These are phyloP conservation scores for Alternaria sp. DNA, from an alignment of 2,329 filamentous ascomycete species.

Conservation along the genomic window DNA sequence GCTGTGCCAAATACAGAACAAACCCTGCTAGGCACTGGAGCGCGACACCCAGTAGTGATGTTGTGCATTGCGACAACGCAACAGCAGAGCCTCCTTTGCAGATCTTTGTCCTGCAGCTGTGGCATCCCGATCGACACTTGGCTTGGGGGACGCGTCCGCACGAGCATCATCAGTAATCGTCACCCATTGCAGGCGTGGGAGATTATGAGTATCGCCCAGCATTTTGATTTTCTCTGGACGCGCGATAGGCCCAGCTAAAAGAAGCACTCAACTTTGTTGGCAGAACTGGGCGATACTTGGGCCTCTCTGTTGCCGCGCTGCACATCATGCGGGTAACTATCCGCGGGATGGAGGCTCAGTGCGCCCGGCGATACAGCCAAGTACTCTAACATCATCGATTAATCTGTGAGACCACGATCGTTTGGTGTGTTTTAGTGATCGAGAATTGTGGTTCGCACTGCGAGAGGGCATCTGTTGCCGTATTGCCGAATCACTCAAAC, in stretches of 20 bases:
- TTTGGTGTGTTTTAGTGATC: background rate
- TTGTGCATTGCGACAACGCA: background rate
- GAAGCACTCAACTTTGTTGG: background rate
- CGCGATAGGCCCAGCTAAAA: background rate
- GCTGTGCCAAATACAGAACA: background rate
- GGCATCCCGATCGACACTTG: background rate
- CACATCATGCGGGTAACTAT: background rate
- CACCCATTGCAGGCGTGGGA: background rate
- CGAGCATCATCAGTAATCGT: slow-evolving; percentile 1
- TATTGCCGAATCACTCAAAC: background rate
- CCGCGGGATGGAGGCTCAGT: background rate
- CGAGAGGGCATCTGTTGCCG: background rate
- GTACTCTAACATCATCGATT: background rate
- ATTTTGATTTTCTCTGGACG: background rate
- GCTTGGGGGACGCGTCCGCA: slow-evolving; percentile 1
- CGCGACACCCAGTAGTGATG: slow-evolving; percentile 1
- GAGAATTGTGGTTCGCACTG: background rate
- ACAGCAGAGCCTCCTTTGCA: background rate
- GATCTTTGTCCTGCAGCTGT: background rate
- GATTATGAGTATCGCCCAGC: background rate
- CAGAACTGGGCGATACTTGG: background rate
- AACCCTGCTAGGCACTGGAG: background rate
- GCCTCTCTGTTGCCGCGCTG: background rate
- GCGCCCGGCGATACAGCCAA: background rate
- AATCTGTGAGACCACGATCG: background rate